Evolutionary conservation across 768 basidiomycete species (phyloP).

Genomic region (Crucibulum laeve): DNA sequence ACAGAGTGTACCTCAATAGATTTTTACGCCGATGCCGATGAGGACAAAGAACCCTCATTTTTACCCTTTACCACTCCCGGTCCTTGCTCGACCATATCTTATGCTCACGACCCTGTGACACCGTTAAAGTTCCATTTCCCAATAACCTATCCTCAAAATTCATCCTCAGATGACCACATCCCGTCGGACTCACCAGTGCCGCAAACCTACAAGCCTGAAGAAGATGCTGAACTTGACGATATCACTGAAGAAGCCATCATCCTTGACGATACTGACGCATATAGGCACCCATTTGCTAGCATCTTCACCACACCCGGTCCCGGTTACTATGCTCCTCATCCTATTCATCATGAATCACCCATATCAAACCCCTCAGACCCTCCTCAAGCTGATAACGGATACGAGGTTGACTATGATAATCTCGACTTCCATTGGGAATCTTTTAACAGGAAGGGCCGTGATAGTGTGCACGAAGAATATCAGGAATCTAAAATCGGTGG

Average conservation of each 20-base stretch:
- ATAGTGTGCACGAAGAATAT: too few relatives aligned
- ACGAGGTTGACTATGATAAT: slow-evolving; percentile 30
- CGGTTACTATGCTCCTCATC: slow-evolving; percentile 22
- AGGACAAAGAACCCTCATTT: background rate
- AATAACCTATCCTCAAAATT: too few relatives aligned
- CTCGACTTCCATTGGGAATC: slow-evolving; percentile 57
- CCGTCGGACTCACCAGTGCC: too few relatives aligned
- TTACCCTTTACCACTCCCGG: slow-evolving; percentile 24
- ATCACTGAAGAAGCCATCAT: slow-evolving; percentile 12
- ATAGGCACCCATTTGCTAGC: slow-evolving; percentile 12
- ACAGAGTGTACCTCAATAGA: background rate
- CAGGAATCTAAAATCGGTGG: too few relatives aligned
- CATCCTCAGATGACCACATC: too few relatives aligned
- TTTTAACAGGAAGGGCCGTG: slow-evolving; percentile 39
- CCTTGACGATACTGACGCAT: too few relatives aligned
- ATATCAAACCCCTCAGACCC: slow-evolving; percentile 42
- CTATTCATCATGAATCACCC: slow-evolving; percentile 49
- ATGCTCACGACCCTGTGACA: too few relatives aligned
- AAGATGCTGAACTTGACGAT: slow-evolving; percentile 3
- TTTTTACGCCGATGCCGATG: background rate
- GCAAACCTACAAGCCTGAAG: background rate
- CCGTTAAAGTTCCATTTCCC: too few relatives aligned
- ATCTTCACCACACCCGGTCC: slow-evolving; percentile 50
- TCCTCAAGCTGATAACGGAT: slow-evolving; percentile 24
- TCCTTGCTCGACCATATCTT: slow-evolving; percentile 19